phyloP scores from a whole-genome alignment of 805 yeast species.

The Metschnikowia drakensbergensis region DNA sequence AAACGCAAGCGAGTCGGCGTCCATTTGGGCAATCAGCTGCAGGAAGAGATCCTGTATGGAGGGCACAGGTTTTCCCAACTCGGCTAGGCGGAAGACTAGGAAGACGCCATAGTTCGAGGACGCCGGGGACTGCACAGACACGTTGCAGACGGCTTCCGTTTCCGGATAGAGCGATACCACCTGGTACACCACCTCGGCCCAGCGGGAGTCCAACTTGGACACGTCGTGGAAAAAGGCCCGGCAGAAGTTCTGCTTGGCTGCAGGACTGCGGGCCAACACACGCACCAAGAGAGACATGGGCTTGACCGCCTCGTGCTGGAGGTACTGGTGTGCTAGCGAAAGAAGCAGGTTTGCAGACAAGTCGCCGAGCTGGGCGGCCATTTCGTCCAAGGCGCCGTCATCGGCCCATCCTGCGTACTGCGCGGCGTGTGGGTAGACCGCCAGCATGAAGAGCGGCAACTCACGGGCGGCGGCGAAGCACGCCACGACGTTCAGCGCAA shows the following conservation, averaged over 20 bases:
- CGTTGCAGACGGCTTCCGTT: conserved; percentile 15
- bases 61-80: conserved; percentile 23
- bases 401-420: conserved; percentile 23
- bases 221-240: conserved; percentile 2
- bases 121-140: neutral
- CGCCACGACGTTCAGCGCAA: conserved; percentile 35
- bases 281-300: conserved; percentile 19
- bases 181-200: conserved; percentile 48
- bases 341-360: conserved; percentile 48
- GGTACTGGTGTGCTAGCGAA: conserved; percentile 5
- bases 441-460: conserved; percentile 42
- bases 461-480: conserved; percentile 60
- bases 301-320: neutral
- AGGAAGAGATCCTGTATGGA: neutral
- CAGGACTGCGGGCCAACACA: conserved; percentile 40
- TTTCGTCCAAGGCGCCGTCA: conserved; percentile 27
- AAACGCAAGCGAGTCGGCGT: neutral
- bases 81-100: conserved; percentile 48
- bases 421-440: conserved; percentile 39
- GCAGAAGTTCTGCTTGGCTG: conserved; percentile 15
- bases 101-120: conserved; percentile 14
- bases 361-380: conserved; percentile 39
- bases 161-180: conserved; percentile 41
- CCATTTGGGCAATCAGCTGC: conserved; percentile 14
- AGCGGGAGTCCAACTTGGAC: conserved; percentile 16